A percentile compares a stretch with the other conserved stretches of the same genome.
phyloP scores from a whole-genome alignment of 2,329 filamentous ascomycete species.

The Paecilomyces fulvus region DNA sequence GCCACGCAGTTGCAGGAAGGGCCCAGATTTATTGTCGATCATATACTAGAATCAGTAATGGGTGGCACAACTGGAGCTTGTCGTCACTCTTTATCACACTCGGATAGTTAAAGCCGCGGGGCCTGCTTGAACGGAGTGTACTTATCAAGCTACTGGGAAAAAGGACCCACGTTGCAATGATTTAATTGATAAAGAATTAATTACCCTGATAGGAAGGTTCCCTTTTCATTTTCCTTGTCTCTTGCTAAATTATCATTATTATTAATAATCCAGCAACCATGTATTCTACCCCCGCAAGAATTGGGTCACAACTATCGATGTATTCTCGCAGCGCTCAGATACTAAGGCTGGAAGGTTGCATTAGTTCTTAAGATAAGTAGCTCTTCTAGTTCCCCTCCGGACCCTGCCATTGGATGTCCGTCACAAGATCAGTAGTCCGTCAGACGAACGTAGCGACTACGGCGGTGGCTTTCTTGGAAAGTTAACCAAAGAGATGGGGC shows the following conservation, averaged over 20 bases:
- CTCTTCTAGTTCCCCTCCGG: neutral
- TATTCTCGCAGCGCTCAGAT: neutral
- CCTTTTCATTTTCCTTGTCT: neutral
- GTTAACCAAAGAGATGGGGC: neutral
- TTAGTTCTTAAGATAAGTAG: neutral
- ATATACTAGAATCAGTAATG: neutral
- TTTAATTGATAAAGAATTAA: neutral
- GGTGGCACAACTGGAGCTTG: neutral
- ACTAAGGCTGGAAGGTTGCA: neutral
- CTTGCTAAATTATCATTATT: neutral
- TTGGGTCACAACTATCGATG: neutral
- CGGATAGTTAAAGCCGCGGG: slow-evolving; percentile 22
- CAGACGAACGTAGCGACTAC: neutral
- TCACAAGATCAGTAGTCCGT: neutral
- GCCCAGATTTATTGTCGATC: neutral
- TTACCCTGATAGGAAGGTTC: neutral
- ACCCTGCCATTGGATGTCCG: neutral
- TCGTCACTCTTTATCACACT: slow-evolving; percentile 16
- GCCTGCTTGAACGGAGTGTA: neutral
- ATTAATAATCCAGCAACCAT: neutral
- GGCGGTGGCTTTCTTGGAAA: neutral
- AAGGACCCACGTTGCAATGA: neutral
- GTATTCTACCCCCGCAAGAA: neutral
- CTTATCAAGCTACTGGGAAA: neutral
- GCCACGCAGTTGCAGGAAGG: neutral